A percentile compares a stretch with the other conserved stretches of the same genome.
Conservation (phyloP, 2,329 filamentous ascomycete species). For the Dothistroma septosporum region DNA sequence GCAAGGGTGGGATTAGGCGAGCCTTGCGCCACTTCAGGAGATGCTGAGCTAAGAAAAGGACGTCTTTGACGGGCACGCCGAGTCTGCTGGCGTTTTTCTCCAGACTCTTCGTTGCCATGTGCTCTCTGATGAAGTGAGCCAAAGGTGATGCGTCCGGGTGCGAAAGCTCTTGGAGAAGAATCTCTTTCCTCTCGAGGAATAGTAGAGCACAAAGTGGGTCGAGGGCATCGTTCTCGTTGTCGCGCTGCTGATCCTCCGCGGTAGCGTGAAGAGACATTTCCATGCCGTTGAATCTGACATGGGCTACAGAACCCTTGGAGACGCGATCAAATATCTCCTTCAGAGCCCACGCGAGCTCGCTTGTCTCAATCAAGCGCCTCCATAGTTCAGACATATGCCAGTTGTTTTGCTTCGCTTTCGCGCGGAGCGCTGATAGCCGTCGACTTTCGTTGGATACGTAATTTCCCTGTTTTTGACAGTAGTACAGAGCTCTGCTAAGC, state of each 20-base stretch:
- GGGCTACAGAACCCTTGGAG: conserved; percentile 21
- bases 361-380: conserved; percentile 25
- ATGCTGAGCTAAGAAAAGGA: conserved; percentile 84
- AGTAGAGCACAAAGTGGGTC: conserved; percentile 78
- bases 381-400: conserved; percentile 37
- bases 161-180: conserved; percentile 66
- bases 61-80: conserved; percentile 70
- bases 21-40: conserved; percentile 95
- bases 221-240: conserved; percentile 5
- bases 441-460: conserved; percentile 93
- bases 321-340: conserved; percentile 28
- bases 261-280: conserved; percentile 62
- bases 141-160: conserved; percentile 73
- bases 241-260: conserved; percentile 21
- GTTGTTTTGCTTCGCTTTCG: conserved; percentile 65
- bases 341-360: conserved; percentile 33
- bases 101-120: conserved; percentile 60
- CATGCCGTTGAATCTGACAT: conserved; percentile 62
- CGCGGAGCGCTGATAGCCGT: conserved; percentile 72
- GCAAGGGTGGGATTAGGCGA: conserved; percentile 83
- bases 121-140: conserved; percentile 63
- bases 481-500: conserved; percentile 86
- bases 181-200: conserved; percentile 75
- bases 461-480: conserved; percentile 81
- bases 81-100: conserved; percentile 68